Evolutionary conservation across 768 basidiomycete species (phyloP).

Genomic region (Scleroderma bovista): DNA sequence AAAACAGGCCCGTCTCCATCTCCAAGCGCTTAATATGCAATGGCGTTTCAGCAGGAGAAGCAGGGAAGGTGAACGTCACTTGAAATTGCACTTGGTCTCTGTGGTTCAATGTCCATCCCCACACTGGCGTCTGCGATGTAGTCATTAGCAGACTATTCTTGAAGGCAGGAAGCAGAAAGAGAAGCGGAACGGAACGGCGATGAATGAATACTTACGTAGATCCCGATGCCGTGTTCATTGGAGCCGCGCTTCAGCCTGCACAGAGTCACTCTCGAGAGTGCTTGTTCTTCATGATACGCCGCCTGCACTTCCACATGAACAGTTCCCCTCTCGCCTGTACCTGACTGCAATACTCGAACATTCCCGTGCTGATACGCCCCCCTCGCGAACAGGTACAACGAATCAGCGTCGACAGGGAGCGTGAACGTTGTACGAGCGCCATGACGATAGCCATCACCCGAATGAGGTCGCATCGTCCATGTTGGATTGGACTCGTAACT

Average conservation of each 20-base stretch:
- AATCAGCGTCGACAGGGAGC: conserved; percentile 25
- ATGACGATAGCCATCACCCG: not conserved
- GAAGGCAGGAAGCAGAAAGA: not conserved
- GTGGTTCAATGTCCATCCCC: not conserved
- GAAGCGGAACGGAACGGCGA: not conserved
- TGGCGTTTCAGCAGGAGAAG: conserved; percentile 3
- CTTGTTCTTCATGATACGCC: conserved; percentile 18
- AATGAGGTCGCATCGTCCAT: conserved; percentile 10
- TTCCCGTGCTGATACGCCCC: conserved; percentile 23
- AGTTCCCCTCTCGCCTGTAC: not conserved
- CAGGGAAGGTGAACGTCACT: conserved; percentile 27
- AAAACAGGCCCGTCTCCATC: conserved; percentile 25
- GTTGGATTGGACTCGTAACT: conserved; percentile 4
- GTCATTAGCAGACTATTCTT: not conserved
- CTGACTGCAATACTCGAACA: conserved; percentile 14
- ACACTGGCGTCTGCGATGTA: conserved; percentile 13
- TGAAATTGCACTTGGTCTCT: conserved; percentile 21
- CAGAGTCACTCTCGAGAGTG: conserved; percentile 25
- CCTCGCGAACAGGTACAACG: conserved; percentile 30
- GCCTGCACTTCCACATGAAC: conserved; percentile 28
- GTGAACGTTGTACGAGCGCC: conserved; percentile 21
- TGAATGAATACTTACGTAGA: conserved; percentile 28
- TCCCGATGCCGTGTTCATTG: conserved; percentile 30
- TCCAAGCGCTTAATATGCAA: conserved; percentile 24
- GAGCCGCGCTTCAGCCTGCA: conserved; percentile 25